phyloP scores from a whole-genome alignment of 2,329 filamentous ascomycete genomes.

The Colletotrichum sp. region DNA sequence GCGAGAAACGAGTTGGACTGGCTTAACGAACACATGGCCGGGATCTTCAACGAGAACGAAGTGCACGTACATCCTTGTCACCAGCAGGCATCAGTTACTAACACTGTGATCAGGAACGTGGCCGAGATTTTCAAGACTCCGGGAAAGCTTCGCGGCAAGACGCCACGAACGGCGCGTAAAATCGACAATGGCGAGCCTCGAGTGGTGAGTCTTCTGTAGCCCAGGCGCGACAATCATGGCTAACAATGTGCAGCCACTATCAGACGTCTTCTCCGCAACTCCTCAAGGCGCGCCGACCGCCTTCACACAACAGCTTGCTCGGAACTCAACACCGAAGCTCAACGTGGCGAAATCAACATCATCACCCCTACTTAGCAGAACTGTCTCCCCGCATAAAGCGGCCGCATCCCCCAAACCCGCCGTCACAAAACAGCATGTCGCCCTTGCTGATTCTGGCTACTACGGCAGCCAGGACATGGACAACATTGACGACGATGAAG shows the following conservation, averaged over 20 bases:
- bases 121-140: conserved; percentile 96
- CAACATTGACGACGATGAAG: conserved; percentile 32
- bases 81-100: background rate
- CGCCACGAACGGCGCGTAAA: conserved; percentile 74
- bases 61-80: conserved; percentile 66
- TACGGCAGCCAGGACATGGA: conserved; percentile 63
- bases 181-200: conserved; percentile 61
- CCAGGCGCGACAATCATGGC: background rate
- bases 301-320: conserved; percentile 54
- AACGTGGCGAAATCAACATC: conserved; percentile 56
- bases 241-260: conserved; percentile 57
- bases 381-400: conserved; percentile 35
- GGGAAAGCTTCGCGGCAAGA: conserved; percentile 82
- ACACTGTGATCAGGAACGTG: conserved; percentile 69
- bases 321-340: conserved; percentile 62
- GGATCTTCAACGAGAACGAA: conserved; percentile 87
- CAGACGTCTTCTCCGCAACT: conserved; percentile 62
- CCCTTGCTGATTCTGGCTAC: conserved; percentile 70
- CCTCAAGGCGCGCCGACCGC: conserved; percentile 60
- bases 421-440: conserved; percentile 35
- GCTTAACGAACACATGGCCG: conserved; percentile 98
- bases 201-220: conserved; percentile 57
- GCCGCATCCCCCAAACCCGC: conserved; percentile 33
- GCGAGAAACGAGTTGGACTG: conserved; percentile 95
- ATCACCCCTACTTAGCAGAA: conserved; percentile 38